These are phyloP conservation scores for Fusarium buxicola DNA, from an alignment of 2,329 filamentous ascomycete species.

Conservation along the genomic window DNA sequence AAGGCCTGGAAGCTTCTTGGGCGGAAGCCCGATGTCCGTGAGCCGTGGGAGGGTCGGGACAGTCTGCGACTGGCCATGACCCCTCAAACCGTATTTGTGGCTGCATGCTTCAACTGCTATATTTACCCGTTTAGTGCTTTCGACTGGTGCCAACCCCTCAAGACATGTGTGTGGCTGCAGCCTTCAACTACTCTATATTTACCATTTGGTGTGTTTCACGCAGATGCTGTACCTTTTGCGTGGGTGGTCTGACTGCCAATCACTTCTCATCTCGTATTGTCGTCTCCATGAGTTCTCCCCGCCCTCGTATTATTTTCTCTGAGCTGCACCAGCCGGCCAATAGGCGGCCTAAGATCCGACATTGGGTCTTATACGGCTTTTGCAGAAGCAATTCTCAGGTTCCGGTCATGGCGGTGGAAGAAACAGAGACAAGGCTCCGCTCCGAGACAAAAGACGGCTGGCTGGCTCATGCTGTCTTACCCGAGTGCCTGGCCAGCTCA, in stretches of 20 bases:
- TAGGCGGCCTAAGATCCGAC: neutral
- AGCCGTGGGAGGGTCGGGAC: conserved; percentile 16
- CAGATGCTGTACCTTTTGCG: conserved; percentile 13
- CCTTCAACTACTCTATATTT: conserved; percentile 19
- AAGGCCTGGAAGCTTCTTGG: no score
- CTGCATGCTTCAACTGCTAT: conserved; percentile 15
- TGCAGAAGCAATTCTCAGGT: neutral
- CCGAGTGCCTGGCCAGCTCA: neutral
- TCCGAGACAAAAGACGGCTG: conserved; percentile 2
- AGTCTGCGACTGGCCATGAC: conserved; percentile 6
- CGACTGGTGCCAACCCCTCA: conserved; percentile 27
- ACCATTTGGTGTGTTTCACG: conserved; percentile 17
- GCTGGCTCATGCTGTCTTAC: conserved; percentile 21
- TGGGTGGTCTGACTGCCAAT: conserved; percentile 29
- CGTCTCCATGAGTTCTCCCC: conserved; percentile 1
- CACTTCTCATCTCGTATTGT: conserved; percentile 31
- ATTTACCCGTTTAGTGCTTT: conserved; percentile 5
- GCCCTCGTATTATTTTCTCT: conserved; percentile 23
- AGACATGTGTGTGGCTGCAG: conserved; percentile 22
- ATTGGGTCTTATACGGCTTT: neutral
- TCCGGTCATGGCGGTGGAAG: conserved; percentile 2
- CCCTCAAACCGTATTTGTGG: conserved; percentile 22
- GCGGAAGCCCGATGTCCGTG: conserved; percentile 10
- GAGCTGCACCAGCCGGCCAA: neutral
- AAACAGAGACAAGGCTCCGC: neutral